A percentile compares a stretch with the other conserved stretches of the same genome.
Conservation (phyloP, 1,139 yeast species). For the Candida frijolesensis region DNA sequence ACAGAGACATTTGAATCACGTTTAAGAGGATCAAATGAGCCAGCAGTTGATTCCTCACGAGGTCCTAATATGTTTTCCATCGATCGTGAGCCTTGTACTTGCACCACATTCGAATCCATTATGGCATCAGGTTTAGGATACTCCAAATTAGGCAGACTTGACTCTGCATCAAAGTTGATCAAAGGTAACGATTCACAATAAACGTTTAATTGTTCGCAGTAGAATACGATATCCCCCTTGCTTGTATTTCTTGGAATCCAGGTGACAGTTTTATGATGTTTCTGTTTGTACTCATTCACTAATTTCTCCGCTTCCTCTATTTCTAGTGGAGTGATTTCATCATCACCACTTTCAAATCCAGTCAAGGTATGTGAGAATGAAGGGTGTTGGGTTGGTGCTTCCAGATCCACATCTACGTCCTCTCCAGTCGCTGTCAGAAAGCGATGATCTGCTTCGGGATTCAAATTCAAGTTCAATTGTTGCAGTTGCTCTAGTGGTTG, state of each 20-base stretch:
- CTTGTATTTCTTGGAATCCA: conserved; percentile 63
- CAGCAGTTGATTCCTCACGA: conserved; percentile 13
- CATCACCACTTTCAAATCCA: conserved; percentile 14
- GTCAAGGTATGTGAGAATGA: conserved; percentile 15
- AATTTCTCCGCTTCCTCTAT: conserved; percentile 42
- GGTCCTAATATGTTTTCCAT: conserved; percentile 13
- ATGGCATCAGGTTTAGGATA: conserved; percentile 32
- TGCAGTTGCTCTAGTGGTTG: conserved; percentile 8
- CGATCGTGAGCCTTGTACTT: conserved; percentile 13
- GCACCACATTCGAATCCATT: conserved; percentile 25
- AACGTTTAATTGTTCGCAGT: conserved; percentile 59
- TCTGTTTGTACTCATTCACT: conserved; percentile 32
- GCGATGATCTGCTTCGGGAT: neutral
- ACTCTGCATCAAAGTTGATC: conserved; percentile 23
- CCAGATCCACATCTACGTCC: neutral
- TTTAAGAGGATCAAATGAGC: conserved; percentile 32
- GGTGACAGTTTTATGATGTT: conserved; percentile 29
- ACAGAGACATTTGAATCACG: conserved; percentile 43
- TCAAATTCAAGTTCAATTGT: neutral
- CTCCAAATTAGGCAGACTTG: conserved; percentile 25
- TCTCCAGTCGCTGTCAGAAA: neutral
- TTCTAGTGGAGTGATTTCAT: conserved; percentile 20
- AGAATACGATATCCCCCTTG: conserved; percentile 59
- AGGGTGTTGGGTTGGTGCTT: conserved; percentile 12
- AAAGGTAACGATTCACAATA: conserved; percentile 61